Conservation (phyloP, 2,329 filamentous ascomycete species). For the Botrytis squamosa region DNA sequence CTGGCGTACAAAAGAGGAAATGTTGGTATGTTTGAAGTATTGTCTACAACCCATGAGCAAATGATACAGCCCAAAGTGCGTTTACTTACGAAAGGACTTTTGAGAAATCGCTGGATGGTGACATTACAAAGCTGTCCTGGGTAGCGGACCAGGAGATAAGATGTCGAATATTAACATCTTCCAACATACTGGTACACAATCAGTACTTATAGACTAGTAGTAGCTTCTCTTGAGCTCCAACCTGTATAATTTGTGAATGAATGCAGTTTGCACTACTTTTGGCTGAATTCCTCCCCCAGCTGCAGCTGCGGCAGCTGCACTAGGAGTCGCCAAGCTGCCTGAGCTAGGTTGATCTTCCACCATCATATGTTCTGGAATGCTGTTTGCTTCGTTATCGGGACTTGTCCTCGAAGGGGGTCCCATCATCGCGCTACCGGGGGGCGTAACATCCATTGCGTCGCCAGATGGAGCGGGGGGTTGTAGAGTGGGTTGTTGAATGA, state of each 20-base stretch:
- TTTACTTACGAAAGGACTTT: constrained; percentile 88
- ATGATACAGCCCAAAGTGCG: constrained; percentile 15
- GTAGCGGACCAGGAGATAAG: constrained; percentile 94
- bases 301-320: constrained; percentile 50
- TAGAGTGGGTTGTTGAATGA: constrained; percentile 56
- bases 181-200: constrained; percentile 73
- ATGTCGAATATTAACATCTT: constrained; percentile 89
- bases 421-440: constrained; percentile 46
- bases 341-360: constrained; percentile 42
- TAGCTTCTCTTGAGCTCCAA: constrained; percentile 47
- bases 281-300: constrained; percentile 82
- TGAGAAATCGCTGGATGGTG: constrained; percentile 93
- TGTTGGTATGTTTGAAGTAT: constrained; percentile 99
- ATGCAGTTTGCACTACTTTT: constrained; percentile 97
- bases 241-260: constrained; percentile 99
- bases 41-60: constrained; percentile 56
- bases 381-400: constrained; percentile 39
- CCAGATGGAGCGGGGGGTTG: constrained; percentile 59
- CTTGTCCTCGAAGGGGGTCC: constrained; percentile 38
- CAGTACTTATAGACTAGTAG: constrained; percentile 21
- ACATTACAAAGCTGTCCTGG: constrained; percentile 98
- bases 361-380: constrained; percentile 36
- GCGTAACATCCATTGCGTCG: constrained; percentile 62
- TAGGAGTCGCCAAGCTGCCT: constrained; percentile 36
- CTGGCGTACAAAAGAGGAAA: constrained; percentile 96